phyloP scores from a whole-genome alignment of 73 alveolate genomes.

The Paramecium octaurelia region DNA sequence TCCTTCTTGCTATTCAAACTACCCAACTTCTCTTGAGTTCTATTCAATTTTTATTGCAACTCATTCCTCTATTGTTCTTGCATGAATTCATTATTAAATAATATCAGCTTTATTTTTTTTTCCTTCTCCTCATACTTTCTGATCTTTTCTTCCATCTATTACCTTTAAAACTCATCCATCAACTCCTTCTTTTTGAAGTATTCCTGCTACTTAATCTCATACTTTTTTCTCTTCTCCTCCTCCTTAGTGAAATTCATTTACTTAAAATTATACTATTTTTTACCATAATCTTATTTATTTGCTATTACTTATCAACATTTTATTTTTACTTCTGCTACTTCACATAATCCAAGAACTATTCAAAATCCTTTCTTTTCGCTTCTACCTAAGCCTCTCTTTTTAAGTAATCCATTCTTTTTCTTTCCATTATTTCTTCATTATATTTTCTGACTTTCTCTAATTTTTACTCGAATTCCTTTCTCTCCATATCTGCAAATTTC shows the following conservation, averaged over 20 bases:
- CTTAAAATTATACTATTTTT: neutral
- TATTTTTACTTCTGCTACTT: neutral
- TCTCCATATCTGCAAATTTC: slow-evolving; percentile 1
- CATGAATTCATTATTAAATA: slow-evolving; percentile 33
- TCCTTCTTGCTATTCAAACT: neutral
- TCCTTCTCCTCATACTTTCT: slow-evolving; percentile 19
- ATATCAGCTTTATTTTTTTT: neutral
- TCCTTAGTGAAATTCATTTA: neutral
- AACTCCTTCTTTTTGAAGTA: neutral
- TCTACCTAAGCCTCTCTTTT: neutral
- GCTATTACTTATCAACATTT: neutral
- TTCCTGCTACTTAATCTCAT: neutral
- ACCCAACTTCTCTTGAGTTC: neutral
- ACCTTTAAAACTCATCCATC: slow-evolving; percentile 19
- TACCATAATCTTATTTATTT: slow-evolving; percentile 19
- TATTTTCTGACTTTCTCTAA: slow-evolving; percentile 10
- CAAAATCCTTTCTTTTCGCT: slow-evolving; percentile 5
- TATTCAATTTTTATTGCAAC: neutral
- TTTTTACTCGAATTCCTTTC: slow-evolving; percentile 5
- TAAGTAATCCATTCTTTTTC: neutral
- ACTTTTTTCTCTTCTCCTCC: slow-evolving; percentile 33
- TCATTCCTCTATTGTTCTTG: slow-evolving; percentile 1
- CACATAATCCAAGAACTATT: neutral
- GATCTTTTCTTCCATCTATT: neutral
- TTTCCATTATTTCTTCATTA: slow-evolving; percentile 18